These are phyloP conservation scores for Suillus brevipes DNA, from an alignment of 768 basidiomycete species.

Conservation along the genomic window DNA sequence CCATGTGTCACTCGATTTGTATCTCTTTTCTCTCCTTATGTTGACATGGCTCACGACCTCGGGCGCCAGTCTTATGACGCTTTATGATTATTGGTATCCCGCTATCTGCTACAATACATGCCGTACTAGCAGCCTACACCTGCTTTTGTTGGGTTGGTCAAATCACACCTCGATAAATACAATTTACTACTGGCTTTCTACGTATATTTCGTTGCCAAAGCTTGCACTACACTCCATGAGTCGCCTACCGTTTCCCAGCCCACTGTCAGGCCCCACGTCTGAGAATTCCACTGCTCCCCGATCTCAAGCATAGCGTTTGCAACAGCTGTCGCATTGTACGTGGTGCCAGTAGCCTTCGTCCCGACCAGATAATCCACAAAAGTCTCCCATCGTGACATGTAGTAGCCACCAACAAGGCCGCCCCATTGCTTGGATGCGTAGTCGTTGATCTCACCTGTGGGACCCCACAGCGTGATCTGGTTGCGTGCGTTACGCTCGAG, in stretches of 20 bases:
- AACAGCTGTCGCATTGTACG: conserved; percentile 31
- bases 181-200: too few species aligned
- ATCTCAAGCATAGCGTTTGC: conserved; percentile 30
- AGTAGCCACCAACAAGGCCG: conserved; percentile 40
- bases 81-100: too few species aligned
- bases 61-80: too few species aligned
- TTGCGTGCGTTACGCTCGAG: conserved; percentile 42
- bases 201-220: conserved; percentile 16
- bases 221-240: conserved; percentile 21
- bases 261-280: conserved; percentile 19
- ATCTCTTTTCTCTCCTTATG: too few species aligned
- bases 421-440: conserved; percentile 47
- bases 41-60: too few species aligned
- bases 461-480: conserved; percentile 46
- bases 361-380: conserved; percentile 36
- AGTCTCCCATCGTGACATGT: conserved; percentile 35
- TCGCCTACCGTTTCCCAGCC: conserved; percentile 22
- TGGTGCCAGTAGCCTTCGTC: conserved; percentile 26
- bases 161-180: too few species aligned
- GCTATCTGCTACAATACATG: too few species aligned
- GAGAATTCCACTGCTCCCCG: conserved; percentile 32
- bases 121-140: too few species aligned
- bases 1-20: too few species aligned
- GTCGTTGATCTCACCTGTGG: conserved; percentile 41
- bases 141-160: too few species aligned